Percentiles rank a stretch among this genome's conserved stretches.
Evolutionary conservation across 2,329 filamentous ascomycete species (phyloP).

Genomic region (Fusarium nygamai): DNA sequence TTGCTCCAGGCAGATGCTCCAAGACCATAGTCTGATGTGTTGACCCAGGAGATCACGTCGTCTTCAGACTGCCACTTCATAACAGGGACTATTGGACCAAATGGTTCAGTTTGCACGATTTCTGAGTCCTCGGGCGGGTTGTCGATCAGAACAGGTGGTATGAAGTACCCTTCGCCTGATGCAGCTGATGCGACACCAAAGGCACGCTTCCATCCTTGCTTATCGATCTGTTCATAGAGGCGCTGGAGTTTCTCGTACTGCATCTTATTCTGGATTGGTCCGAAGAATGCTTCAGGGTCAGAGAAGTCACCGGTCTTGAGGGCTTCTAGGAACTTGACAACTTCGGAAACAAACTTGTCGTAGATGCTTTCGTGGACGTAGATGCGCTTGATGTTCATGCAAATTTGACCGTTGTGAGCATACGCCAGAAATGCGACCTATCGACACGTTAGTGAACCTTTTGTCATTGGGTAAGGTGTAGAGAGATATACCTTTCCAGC

Average conservation of each 20-base stretch:
- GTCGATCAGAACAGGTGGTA: constrained; percentile 68
- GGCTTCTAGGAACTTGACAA: not conserved
- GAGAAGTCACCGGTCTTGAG: constrained; percentile 57
- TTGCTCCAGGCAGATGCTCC: constrained; percentile 67
- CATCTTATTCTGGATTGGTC: constrained; percentile 69
- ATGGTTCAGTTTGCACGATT: constrained; percentile 65
- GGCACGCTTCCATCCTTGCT: constrained; percentile 56
- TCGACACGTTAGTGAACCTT: rapidly evolving
- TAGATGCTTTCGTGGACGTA: constrained; percentile 2
- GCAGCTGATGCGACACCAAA: constrained; percentile 35
- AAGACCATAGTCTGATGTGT: constrained; percentile 62
- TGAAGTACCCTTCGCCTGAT: constrained; percentile 60
- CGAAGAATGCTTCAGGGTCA: constrained; percentile 55
- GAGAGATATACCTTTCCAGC: not conserved
- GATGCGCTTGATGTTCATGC: constrained; percentile 1
- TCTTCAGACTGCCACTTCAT: constrained; percentile 69
- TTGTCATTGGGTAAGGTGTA: rapidly evolving
- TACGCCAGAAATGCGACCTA: not conserved
- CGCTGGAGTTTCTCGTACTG: constrained; percentile 59
- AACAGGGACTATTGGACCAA: constrained; percentile 69
- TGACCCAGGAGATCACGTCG: constrained; percentile 65
- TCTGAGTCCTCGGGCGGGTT: constrained; percentile 66
- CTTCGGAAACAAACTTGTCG: not conserved
- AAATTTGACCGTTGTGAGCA: not conserved
- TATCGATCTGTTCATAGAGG: constrained; percentile 56